phyloP scores from a whole-genome alignment of 495 filamentous ascomycete genomes.

The Xylaria flabelliformis region DNA sequence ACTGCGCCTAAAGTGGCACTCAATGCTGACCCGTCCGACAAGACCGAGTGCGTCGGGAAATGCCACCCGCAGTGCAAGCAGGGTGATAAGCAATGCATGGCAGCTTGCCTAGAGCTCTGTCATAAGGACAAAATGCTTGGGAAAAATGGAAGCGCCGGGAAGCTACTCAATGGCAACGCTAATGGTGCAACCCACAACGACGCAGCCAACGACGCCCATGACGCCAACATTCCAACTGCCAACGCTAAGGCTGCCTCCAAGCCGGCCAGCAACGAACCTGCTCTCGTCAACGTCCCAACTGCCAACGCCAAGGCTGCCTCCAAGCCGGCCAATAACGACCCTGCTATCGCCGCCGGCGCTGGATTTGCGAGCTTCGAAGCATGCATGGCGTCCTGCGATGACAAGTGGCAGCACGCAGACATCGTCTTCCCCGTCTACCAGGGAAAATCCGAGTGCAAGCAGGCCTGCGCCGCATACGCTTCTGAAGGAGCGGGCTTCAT shows the following conservation, averaged over 20 bases:
- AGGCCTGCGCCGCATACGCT: conserved; percentile 6
- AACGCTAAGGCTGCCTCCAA: background rate
- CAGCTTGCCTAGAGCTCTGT: background rate
- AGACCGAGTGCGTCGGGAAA: background rate
- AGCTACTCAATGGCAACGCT: background rate
- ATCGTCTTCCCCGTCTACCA: conserved; percentile 9
- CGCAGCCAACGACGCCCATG: background rate
- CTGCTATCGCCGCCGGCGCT: background rate
- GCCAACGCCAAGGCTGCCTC: background rate
- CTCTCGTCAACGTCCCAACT: background rate
- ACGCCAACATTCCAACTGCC: background rate
- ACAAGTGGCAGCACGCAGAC: background rate
- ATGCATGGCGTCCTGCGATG: conserved; percentile 5
- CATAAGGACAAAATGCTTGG: background rate
- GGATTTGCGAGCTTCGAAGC: background rate
- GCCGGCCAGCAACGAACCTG: background rate
- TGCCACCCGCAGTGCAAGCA: conserved; percentile 2
- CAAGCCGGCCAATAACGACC: background rate
- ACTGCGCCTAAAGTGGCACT: background rate
- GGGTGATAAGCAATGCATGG: background rate
- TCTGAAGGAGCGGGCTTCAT: no score
- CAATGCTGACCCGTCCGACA: background rate
- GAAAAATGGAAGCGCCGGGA: background rate
- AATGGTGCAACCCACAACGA: no score
- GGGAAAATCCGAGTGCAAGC: background rate